A percentile compares a stretch with the other conserved stretches of the same genome.
phyloP scores from a whole-genome alignment of 1,284 basidiomycete genomes.

The Ceratobasidium sp. region DNA sequence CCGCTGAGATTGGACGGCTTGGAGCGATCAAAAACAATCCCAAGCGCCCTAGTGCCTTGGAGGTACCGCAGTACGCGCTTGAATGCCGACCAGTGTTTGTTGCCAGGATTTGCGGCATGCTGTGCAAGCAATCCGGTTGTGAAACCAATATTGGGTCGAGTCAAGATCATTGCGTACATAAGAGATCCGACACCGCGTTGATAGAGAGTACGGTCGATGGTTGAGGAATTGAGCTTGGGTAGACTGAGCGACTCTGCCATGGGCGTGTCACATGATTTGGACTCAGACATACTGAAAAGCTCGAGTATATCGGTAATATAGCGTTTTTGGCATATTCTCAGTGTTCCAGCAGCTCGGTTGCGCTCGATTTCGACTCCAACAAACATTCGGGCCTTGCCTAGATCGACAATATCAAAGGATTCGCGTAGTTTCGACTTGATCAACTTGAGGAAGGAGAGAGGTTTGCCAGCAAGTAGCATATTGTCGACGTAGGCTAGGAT shows the following conservation, averaged over 20 bases:
- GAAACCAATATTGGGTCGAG: slow-evolving; percentile 47
- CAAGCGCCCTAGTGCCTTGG: slow-evolving; percentile 51
- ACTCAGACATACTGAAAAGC: slow-evolving; percentile 21
- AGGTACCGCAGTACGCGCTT: slow-evolving; percentile 47
- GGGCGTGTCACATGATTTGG: slow-evolving; percentile 37
- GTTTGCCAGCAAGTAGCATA: slow-evolving; percentile 9
- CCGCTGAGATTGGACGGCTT: background rate
- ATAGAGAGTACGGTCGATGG: slow-evolving; percentile 22
- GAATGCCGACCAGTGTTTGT: slow-evolving; percentile 44
- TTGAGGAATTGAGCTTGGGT: background rate
- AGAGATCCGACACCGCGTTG: slow-evolving; percentile 43
- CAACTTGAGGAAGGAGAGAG: background rate
- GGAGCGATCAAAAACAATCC: slow-evolving; percentile 36
- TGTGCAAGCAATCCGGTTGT: slow-evolving; percentile 43
- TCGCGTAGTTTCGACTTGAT: slow-evolving; percentile 3
- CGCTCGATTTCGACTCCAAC: too few species aligned
- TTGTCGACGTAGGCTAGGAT: slow-evolving; percentile 34
- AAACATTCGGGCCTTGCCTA: too few species aligned
- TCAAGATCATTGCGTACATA: slow-evolving; percentile 43
- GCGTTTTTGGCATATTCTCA: slow-evolving; percentile 38
- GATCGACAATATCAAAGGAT: too few species aligned
- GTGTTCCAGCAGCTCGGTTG: too few species aligned
- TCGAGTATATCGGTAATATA: slow-evolving; percentile 31
- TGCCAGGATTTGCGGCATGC: slow-evolving; percentile 43
- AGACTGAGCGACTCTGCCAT: slow-evolving; percentile 3